Evolutionary conservation across 2,329 filamentous ascomycete species (phyloP).

Genomic region (Cryphonectria carpinicola): DNA sequence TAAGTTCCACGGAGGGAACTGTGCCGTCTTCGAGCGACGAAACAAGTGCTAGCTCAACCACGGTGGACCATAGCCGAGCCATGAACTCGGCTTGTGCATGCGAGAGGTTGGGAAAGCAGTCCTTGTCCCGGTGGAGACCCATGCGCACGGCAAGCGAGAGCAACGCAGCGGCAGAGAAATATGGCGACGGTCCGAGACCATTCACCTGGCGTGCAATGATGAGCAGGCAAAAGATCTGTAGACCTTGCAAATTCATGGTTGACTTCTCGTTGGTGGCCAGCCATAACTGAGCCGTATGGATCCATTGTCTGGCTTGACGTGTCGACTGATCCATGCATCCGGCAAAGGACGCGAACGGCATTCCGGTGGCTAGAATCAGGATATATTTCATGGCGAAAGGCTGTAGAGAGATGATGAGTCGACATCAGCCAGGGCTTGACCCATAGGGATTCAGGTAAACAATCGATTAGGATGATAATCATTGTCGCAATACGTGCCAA

Average conservation of each 20-base stretch:
- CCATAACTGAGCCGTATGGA: constrained; percentile 41
- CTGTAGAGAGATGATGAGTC: constrained; percentile 18
- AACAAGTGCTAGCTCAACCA: constrained; percentile 35
- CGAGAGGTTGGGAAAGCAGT: constrained; percentile 30
- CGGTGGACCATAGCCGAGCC: constrained; percentile 37
- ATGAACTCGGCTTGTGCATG: constrained; percentile 35
- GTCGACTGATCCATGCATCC: constrained; percentile 51
- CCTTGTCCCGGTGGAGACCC: constrained; percentile 38
- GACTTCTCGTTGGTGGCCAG: constrained; percentile 31
- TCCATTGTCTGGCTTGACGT: constrained; percentile 50
- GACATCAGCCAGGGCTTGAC: neutral
- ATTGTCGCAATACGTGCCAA: neutral
- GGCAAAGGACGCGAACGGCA: constrained; percentile 39
- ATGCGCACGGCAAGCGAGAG: constrained; percentile 37
- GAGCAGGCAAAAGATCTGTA: constrained; percentile 59
- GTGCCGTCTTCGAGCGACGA: constrained; percentile 33
- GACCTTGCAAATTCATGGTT: constrained; percentile 49
- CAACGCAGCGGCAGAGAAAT: constrained; percentile 37
- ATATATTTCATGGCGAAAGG: constrained; percentile 57
- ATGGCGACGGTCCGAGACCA: constrained; percentile 33
- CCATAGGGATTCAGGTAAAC: neutral
- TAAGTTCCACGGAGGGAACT: constrained; percentile 28
- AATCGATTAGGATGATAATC: neutral
- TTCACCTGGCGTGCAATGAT: constrained; percentile 53
- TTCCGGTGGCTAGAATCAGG: constrained; percentile 56